Evolutionary conservation across 2,329 filamentous ascomycete genomes (phyloP), one percentile per base, ranked within the genome.

Genomic region (Aspergillus aculeatus): DNA sequence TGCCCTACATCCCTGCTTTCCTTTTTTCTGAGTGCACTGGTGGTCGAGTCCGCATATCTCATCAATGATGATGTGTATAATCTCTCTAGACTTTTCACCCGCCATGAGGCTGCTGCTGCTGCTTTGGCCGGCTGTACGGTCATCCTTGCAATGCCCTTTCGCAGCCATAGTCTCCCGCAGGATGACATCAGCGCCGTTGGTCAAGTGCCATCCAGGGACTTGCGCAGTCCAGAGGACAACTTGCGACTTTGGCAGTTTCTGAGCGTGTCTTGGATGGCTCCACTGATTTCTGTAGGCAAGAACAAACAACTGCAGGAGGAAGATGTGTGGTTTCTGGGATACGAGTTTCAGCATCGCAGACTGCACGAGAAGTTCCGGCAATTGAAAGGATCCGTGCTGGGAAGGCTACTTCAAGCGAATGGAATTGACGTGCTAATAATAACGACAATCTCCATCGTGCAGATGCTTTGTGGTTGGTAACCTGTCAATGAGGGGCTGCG

Each of bases 191-290:
- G 86, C 54, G 75, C 77, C 16, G 80, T 85, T 1, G 86, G 83
- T 56, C 77, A 80, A 19, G 64, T 75, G 4, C 86, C 90, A 1
- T 87, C 82, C 0, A 80, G 77, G 2, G 74, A 81, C 2, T 77
- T 90, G n/a, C 88, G 91, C 31, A 87, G 83, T 51, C 88, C 92
- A 0, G 92, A 96, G 72, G 92, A 96, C 66, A 86, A 89, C 63
- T 73, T 96, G 24, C 89, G 83, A 0, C 79, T 93, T 0, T 92
- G 91, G 84, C 89, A 93, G 66, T 96, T 91, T 76, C 89, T 94
- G 84, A 88, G 86, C 5, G 89, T 96, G 29, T 90, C 86, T 0
- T 96, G 92, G 92, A 88, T 96, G 77, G 80, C 81, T 0, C 89
- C 92, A 0, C 76, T 96, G 6, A 91, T 96, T 12, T 77, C 80